A percentile compares a stretch with the other conserved stretches of the same genome.
phyloP scores from a whole-genome alignment of 139 green algal species.

The Tetratostichococcus sp. region DNA sequence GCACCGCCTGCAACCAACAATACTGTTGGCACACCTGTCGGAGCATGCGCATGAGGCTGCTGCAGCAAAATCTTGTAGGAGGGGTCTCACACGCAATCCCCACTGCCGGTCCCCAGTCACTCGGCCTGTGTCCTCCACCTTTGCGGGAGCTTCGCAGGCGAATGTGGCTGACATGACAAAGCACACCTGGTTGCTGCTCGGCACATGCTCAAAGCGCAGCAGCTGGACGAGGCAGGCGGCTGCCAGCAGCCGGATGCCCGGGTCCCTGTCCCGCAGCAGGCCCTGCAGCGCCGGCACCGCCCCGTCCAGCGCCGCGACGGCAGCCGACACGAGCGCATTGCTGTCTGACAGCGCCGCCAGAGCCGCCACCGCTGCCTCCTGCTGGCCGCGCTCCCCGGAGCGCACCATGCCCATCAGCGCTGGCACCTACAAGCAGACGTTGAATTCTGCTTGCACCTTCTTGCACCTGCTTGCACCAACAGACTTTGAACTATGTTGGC shows the following conservation, averaged over 20 bases:
- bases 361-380: constrained; percentile 48
- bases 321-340: constrained; percentile 20
- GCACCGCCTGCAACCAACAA: constrained; percentile 19
- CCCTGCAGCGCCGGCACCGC: constrained; percentile 14
- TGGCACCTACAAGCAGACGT: constrained; percentile 3
- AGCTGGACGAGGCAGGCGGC: constrained; percentile 49
- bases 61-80: too few species aligned
- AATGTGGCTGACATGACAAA: too few species aligned
- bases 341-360: constrained; percentile 43
- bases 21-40: not conserved
- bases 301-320: constrained; percentile 16
- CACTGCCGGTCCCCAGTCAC: too few species aligned
- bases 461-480: too few species aligned
- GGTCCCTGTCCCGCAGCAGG: constrained; percentile 29
- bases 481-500: too few species aligned
- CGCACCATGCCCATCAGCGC: constrained; percentile 36
- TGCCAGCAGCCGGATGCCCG: constrained; percentile 36
- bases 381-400: not conserved
- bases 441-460: too few species aligned
- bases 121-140: too few species aligned
- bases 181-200: not conserved
- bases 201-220: constrained; percentile 6
- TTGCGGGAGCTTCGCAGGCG: too few species aligned
- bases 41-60: too few species aligned
- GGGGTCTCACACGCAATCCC: too few species aligned